Conservation (phyloP, 2,329 filamentous ascomycete genomes). For the Clathrospora elynae region DNA sequence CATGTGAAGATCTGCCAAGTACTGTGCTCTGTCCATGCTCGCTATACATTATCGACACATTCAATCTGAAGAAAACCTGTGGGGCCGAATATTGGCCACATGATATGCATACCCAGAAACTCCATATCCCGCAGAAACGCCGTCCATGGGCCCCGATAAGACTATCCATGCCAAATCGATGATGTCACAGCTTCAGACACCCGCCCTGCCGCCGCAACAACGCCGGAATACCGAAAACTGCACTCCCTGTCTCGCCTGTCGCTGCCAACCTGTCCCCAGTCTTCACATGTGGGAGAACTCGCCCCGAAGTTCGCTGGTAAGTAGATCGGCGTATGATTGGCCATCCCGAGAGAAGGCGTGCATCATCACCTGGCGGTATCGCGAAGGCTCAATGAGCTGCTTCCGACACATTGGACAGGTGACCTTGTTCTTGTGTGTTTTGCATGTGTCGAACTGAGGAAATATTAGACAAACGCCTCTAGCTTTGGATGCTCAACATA, state of each 20-base stretch:
- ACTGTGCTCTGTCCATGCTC: conserved; percentile 1
- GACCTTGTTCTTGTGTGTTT: conserved; percentile 45
- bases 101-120: conserved; percentile 1
- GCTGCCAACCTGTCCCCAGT: not conserved
- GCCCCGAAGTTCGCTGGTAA: conserved; percentile 25
- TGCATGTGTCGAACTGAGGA: conserved; percentile 42
- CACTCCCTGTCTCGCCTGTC: not conserved
- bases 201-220: not conserved
- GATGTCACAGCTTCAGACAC: conserved; percentile 19
- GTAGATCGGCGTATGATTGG: conserved; percentile 24
- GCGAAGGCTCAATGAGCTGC: conserved; percentile 34
- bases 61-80: conserved; percentile 1
- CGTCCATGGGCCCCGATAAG: conserved; percentile 12
- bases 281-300: conserved; percentile 22
- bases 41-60: conserved; percentile 7
- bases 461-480: not conserved
- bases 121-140: conserved; percentile 16
- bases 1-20: not conserved
- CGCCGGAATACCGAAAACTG: not conserved
- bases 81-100: conserved; percentile 1
- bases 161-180: conserved; percentile 17
- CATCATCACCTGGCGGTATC: conserved; percentile 15
- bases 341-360: conserved; percentile 14
- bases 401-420: conserved; percentile 48
- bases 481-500: conserved; percentile 14